Evolutionary conservation across 495 filamentous ascomycete genomes (phyloP).

Genomic region (Oleoguttula mirabilis): DNA sequence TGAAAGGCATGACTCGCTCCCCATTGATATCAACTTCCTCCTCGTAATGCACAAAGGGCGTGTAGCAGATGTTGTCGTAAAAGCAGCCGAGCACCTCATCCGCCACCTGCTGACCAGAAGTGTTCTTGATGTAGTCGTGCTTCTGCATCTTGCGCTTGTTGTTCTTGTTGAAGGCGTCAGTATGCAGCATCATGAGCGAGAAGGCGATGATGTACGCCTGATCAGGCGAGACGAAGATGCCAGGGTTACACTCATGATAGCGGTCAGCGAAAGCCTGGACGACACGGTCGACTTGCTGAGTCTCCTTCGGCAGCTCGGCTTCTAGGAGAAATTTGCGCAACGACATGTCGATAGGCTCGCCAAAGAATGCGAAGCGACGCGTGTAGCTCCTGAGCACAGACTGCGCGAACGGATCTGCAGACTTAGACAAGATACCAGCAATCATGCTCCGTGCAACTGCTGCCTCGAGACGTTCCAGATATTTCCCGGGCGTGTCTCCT

Average conservation of each 20-base stretch:
- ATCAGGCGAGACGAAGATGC: constrained; percentile 83
- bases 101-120: constrained; percentile 65
- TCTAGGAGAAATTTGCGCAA: constrained; percentile 93
- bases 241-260: constrained; percentile 97
- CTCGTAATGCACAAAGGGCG: constrained; percentile 92
- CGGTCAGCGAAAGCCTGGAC: constrained; percentile 89
- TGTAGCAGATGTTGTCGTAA: constrained; percentile 97
- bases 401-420: constrained; percentile 68
- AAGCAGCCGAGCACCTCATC: constrained; percentile 91
- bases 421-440: constrained; percentile 70
- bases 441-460: constrained; percentile 65
- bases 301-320: constrained; percentile 90
- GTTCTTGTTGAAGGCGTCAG: constrained; percentile 98
- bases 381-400: constrained; percentile 85
- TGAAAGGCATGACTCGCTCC: constrained; percentile 59
- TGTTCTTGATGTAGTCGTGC: constrained; percentile 89
- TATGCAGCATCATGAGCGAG: constrained; percentile 90
- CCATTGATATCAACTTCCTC: constrained; percentile 75
- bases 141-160: constrained; percentile 99
- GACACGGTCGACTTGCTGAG: constrained; percentile 93
- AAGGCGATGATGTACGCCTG: constrained; percentile 97
- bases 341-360: constrained; percentile 95
- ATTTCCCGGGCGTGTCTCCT: constrained; percentile 80
- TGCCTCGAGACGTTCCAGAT: constrained; percentile 70
- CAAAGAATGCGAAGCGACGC: constrained; percentile 85